Conservation (phyloP, 495 filamentous ascomycete genomes). For the Aspergillus avenaceus region DNA sequence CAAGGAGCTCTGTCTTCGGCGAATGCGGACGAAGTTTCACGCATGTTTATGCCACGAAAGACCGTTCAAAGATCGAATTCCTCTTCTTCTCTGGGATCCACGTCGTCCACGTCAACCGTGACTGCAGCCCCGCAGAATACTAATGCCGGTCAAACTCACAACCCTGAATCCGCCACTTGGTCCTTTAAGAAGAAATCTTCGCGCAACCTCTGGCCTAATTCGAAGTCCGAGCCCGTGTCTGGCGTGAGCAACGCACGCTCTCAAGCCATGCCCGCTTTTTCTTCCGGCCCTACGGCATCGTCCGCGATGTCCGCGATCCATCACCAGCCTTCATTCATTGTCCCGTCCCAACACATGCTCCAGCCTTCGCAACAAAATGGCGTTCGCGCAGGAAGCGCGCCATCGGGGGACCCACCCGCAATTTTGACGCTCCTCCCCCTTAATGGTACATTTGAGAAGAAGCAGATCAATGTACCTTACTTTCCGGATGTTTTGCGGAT, state of each 20-base stretch:
- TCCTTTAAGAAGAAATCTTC: constrained; percentile 63
- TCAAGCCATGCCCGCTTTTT: constrained; percentile 58
- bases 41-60: constrained; percentile 85
- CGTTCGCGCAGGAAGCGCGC: constrained; percentile 51
- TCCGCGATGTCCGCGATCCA: constrained; percentile 71
- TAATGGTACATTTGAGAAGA: constrained; percentile 94
- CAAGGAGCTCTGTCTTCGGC: constrained; percentile 73
- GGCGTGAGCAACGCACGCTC: constrained; percentile 58
- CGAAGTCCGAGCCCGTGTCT: constrained; percentile 64
- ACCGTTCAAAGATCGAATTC: constrained; percentile 81
- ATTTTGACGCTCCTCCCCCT: constrained; percentile 79
- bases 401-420: constrained; percentile 57
- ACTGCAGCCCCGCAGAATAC: constrained; percentile 39
- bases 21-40: constrained; percentile 80
- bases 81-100: constrained; percentile 76
- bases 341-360: constrained; percentile 68
- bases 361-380: constrained; percentile 62
- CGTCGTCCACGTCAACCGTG: constrained; percentile 46
- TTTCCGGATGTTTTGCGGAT: constrained; percentile 86
- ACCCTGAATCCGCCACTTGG: constrained; percentile 47
- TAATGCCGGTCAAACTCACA: constrained; percentile 43
- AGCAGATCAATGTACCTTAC: constrained; percentile 88
- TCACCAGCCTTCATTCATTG: constrained; percentile 66
- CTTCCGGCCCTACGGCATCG: constrained; percentile 62
- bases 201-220: constrained; percentile 67